These are phyloP conservation scores for Nakaseomyces uthaithaninus DNA, from an alignment of 1,139 yeast species.

Conservation along the genomic window DNA sequence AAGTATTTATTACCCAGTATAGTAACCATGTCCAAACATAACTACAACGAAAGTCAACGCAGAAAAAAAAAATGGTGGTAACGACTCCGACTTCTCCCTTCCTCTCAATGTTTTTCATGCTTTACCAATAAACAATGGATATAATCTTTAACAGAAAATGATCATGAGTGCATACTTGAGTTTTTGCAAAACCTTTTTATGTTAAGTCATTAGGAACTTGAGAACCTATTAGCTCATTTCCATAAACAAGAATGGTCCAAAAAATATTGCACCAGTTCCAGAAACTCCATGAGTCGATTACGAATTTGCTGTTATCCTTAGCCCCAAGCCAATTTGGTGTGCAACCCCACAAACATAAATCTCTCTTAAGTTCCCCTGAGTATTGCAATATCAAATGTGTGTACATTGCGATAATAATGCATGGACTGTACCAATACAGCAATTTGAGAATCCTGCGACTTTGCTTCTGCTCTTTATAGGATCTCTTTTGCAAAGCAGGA, in stretches of 20 bases:
- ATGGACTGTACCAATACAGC: slow-evolving; percentile 83
- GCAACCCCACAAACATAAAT: slow-evolving; percentile 53
- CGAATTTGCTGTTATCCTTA: slow-evolving; percentile 26
- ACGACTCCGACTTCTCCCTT: too few species aligned
- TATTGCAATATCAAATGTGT: slow-evolving; percentile 90
- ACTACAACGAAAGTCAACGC: too few species aligned
- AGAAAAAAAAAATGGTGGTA: too few species aligned
- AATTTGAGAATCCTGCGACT: slow-evolving; percentile 41
- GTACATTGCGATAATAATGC: slow-evolving; percentile 87
- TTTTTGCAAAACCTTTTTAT: background rate
- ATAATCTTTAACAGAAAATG: too few species aligned
- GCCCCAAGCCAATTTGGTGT: slow-evolving; percentile 18
- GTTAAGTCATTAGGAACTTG: slow-evolving; percentile 3
- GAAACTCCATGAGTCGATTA: slow-evolving; percentile 78
- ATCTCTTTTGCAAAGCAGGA: slow-evolving; percentile 54
- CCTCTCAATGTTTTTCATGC: too few species aligned
- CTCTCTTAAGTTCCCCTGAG: slow-evolving; percentile 63
- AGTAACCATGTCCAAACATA: too few species aligned
- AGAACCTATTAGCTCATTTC: slow-evolving; percentile 54
- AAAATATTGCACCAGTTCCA: slow-evolving; percentile 96
- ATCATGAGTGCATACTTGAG: too few species aligned
- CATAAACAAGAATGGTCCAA: slow-evolving; percentile 68
- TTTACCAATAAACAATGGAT: too few species aligned
- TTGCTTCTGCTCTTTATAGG: slow-evolving; percentile 30
- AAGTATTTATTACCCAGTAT: too few species aligned